Evolutionary conservation across 331 rosid species (phyloP).

Genomic region (Quercus tomentella): DNA sequence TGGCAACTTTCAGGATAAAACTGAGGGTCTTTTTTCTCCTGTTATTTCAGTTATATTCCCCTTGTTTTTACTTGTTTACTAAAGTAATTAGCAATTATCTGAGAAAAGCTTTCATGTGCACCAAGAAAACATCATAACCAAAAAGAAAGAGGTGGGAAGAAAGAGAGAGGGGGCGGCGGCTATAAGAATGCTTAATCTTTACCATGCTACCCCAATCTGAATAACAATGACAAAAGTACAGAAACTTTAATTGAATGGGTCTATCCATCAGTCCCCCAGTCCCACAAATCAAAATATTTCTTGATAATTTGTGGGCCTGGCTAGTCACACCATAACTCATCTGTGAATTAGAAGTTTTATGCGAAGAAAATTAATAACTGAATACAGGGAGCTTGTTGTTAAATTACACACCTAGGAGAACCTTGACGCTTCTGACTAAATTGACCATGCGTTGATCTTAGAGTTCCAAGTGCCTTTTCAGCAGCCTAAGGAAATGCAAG

Average conservation of each 20-base stretch:
- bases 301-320: background rate
- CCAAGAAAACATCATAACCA: background rate
- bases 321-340: background rate
- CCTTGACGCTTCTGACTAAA: slow-evolving; percentile 50
- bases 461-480: slow-evolving; percentile 83
- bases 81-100: background rate
- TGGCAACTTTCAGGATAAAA: background rate
- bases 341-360: slow-evolving; percentile 2
- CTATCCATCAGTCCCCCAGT: background rate
- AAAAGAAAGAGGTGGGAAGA: background rate
- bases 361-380: background rate
- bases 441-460: slow-evolving; percentile 57
- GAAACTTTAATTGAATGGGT: background rate
- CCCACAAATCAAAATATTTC: background rate
- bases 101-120: too few species aligned
- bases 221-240: background rate
- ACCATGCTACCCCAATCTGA: background rate
- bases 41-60: too few species aligned
- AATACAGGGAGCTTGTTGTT: slow-evolving; percentile 3
- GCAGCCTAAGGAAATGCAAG: slow-evolving; percentile 60
- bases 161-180: background rate
- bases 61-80: background rate
- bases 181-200: background rate
- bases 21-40: background rate
- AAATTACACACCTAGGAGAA: slow-evolving; percentile 71